Evolutionary conservation across 148 eudicot species (phyloP).

Genomic region (Suaeda aralocaspica): DNA sequence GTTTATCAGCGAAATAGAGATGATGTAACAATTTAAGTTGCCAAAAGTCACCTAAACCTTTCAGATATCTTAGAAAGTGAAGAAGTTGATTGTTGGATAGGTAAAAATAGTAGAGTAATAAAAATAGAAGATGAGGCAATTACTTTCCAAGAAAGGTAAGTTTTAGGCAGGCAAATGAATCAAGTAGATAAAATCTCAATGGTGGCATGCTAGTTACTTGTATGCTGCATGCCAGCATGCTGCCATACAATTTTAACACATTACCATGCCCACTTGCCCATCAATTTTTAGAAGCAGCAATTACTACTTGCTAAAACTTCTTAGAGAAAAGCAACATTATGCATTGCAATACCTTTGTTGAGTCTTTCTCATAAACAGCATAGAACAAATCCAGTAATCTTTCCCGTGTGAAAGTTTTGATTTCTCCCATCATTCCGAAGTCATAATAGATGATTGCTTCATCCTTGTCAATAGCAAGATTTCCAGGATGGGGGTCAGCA

Average conservation of each 20-base stretch:
- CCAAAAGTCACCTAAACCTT: neutral
- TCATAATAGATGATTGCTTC: constrained; percentile 94
- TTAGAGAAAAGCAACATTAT: neutral
- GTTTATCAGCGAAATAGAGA: constrained; percentile 10
- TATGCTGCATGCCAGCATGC: no score
- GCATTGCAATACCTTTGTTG: constrained; percentile 91
- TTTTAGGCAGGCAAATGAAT: neutral
- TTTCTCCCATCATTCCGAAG: constrained; percentile 99
- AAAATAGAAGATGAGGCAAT: neutral
- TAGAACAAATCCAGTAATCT: constrained; percentile 85
- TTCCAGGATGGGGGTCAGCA: constrained; percentile 99
- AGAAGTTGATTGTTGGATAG: neutral
- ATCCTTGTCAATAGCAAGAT: constrained; percentile 92
- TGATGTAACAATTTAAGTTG: neutral
- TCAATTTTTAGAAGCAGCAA: neutral
- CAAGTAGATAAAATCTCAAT: neutral
- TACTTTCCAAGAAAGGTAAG: neutral
- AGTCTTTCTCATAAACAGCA: constrained; percentile 87
- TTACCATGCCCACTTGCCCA: neutral
- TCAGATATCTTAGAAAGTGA: neutral
- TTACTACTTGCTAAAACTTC: neutral
- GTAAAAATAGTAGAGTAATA: neutral
- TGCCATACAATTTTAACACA: neutral
- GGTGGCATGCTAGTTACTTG: no score
- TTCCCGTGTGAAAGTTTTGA: constrained; percentile 82